Conservation (phyloP, 306 rosid genomes). For the Medicago lupulina region DNA sequence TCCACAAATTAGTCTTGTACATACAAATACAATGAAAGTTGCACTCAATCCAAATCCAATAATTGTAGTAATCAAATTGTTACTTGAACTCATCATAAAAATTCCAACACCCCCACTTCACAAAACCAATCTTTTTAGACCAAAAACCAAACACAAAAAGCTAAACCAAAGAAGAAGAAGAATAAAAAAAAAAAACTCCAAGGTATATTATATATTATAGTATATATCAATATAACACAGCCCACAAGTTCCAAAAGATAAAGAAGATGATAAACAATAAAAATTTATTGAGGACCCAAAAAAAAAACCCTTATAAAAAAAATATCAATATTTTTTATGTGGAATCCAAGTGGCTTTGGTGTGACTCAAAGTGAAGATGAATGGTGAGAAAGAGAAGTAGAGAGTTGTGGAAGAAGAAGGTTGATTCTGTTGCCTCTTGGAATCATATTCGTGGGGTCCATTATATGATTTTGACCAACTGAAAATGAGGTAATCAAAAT, state of each 20-base stretch:
- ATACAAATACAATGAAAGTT: conserved; percentile 89
- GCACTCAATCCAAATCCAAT: conserved; percentile 97
- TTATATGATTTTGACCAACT: conserved; percentile 47
- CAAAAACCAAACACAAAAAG: conserved; percentile 19
- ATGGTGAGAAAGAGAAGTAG: conserved; percentile 45
- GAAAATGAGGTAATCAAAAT: conserved; percentile 24
- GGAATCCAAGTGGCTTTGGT: conserved; percentile 66
- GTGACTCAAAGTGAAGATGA: conserved; percentile 56
- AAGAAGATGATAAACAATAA: conserved; percentile 28
- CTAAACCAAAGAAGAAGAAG: conserved; percentile 17
- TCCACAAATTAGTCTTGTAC: conserved; percentile 93
- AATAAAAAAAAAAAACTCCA: background rate
- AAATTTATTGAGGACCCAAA: conserved; percentile 41
- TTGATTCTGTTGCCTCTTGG: conserved; percentile 51
- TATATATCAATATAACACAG: conserved; percentile 21
- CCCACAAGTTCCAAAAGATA: conserved; percentile 44
- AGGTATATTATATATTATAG: conserved; percentile 4
- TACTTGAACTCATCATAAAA: conserved; percentile 54
- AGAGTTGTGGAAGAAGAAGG: conserved; percentile 51
- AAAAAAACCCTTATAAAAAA: conserved; percentile 34
- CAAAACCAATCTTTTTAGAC: conserved; percentile 36
- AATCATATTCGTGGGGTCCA: conserved; percentile 68
- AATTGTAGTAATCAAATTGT: conserved; percentile 75
- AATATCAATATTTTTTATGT: background rate
- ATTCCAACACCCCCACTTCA: conserved; percentile 7